A percentile compares a stretch with the other conserved stretches of the same genome.
Evolutionary conservation across 2,329 filamentous ascomycete genomes (phyloP).

Genomic region (Ophiostoma sp.): DNA sequence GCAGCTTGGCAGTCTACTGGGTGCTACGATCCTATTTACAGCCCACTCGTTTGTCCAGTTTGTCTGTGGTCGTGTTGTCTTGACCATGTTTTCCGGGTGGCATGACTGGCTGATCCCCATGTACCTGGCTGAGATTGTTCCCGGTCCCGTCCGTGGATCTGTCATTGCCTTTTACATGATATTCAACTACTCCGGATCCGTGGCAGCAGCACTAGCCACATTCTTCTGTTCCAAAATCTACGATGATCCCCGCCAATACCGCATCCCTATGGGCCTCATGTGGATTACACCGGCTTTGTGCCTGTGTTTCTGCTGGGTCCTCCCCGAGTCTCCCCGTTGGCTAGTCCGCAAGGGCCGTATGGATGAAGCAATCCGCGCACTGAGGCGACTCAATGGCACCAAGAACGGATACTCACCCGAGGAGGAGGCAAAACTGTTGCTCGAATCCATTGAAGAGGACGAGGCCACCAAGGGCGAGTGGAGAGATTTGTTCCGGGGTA

Average conservation of each 20-base stretch:
- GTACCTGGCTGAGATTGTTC: conserved; percentile 31
- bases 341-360: conserved; percentile 25
- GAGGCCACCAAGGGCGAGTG: conserved; percentile 21
- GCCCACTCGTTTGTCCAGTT: conserved; percentile 26
- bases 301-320: conserved; percentile 22
- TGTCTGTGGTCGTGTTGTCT: conserved; percentile 26
- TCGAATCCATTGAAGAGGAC: conserved; percentile 15
- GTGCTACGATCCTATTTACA: conserved; percentile 26
- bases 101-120: conserved; percentile 31
- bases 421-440: conserved; percentile 27
- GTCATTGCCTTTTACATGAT: conserved; percentile 27
- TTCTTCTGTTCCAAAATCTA: conserved; percentile 19
- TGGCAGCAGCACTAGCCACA: conserved; percentile 20
- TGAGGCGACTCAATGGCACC: conserved; percentile 25
- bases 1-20: conserved; percentile 26
- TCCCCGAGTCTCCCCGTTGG: conserved; percentile 31
- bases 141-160: conserved; percentile 26
- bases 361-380: conserved; percentile 20
- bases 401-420: conserved; percentile 26
- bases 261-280: conserved; percentile 27
- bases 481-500: conserved; percentile 27
- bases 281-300: conserved; percentile 22
- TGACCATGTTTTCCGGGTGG: conserved; percentile 28
- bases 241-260: conserved; percentile 23
- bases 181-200: conserved; percentile 26